phyloP scores from a whole-genome alignment of 768 basidiomycete genomes.

The Pilatotrama ljubarskyi region DNA sequence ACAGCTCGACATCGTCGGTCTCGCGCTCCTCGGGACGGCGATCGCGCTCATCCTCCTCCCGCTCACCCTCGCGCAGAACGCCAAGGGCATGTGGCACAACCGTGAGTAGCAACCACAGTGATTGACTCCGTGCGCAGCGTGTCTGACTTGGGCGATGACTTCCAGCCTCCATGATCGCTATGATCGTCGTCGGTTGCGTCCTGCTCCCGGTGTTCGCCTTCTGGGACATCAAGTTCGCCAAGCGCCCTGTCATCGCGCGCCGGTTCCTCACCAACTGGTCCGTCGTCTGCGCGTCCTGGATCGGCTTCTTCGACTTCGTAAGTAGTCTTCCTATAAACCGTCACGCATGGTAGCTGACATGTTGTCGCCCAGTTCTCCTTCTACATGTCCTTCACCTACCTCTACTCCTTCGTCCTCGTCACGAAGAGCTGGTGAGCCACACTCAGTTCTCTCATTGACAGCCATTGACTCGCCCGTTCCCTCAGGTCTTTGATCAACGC shows the following conservation, averaged over 20 bases:
- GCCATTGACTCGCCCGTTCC: neutral
- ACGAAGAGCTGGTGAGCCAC: conserved; percentile 35
- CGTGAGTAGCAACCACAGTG: conserved; percentile 29
- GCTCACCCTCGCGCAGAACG: conserved; percentile 30
- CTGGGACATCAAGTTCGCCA: conserved; percentile 37
- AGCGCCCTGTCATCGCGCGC: conserved; percentile 36
- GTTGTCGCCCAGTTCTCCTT: conserved; percentile 49
- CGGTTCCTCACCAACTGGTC: conserved; percentile 37
- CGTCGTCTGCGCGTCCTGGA: conserved; percentile 31
- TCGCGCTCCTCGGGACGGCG: conserved; percentile 32
- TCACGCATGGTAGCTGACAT: conserved; percentile 21
- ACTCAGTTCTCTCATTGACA: conserved; percentile 31
- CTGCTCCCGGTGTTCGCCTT: conserved; percentile 30
- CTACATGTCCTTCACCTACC: conserved; percentile 71
- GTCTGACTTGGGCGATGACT: conserved; percentile 7
- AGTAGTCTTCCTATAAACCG: neutral
- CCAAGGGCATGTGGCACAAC: conserved; percentile 29
- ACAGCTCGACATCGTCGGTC: conserved; percentile 33
- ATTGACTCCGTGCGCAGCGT: neutral
- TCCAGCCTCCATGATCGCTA: conserved; percentile 34
- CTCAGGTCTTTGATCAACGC: conserved; percentile 35
- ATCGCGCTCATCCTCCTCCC: conserved; percentile 34
- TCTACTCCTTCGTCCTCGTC: conserved; percentile 63
- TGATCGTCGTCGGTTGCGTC: conserved; percentile 33
- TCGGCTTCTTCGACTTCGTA: conserved; percentile 31